Conservation (phyloP, 2,329 filamentous ascomycete species). For the Penicillium sclerotigenum region DNA sequence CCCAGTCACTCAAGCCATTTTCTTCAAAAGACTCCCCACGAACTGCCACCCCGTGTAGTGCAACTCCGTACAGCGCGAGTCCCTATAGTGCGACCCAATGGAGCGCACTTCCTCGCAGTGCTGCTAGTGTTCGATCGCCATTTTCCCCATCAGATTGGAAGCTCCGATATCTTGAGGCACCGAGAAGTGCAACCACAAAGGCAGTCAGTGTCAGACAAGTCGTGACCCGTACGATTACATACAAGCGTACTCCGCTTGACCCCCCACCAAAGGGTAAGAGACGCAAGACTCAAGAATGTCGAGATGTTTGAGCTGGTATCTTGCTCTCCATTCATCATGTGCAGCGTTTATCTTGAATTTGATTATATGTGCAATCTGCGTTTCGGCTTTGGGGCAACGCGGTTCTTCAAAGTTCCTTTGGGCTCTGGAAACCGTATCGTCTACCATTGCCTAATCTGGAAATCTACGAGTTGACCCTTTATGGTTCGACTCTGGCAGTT, state of each 20-base stretch:
- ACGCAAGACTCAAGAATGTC: conserved; percentile 54
- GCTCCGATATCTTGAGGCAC: conserved; percentile 58
- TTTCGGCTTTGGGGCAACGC: not conserved
- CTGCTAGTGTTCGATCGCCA: conserved; percentile 62
- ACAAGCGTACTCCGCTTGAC: conserved; percentile 72
- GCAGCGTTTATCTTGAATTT: not conserved
- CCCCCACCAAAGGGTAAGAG: conserved; percentile 90
- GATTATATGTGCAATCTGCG: not conserved
- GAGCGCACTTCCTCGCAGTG: conserved; percentile 36
- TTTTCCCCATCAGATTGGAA: conserved; percentile 83
- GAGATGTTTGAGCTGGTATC: not conserved
- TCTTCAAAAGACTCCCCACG: not conserved
- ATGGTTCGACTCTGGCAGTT: not conserved
- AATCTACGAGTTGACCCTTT: not conserved
- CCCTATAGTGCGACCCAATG: not conserved
- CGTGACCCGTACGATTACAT: conserved; percentile 90
- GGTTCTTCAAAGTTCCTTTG: not conserved
- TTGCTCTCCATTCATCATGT: not conserved
- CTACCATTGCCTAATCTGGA: not conserved
- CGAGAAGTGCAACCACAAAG: conserved; percentile 58
- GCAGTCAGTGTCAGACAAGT: conserved; percentile 76
- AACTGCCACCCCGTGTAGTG: conserved; percentile 1
- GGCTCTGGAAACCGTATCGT: not conserved
- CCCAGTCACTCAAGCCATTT: not conserved
- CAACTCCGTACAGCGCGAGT: not conserved